Conservation (phyloP, 306 rosid genomes). For the Cicer arietinum region DNA sequence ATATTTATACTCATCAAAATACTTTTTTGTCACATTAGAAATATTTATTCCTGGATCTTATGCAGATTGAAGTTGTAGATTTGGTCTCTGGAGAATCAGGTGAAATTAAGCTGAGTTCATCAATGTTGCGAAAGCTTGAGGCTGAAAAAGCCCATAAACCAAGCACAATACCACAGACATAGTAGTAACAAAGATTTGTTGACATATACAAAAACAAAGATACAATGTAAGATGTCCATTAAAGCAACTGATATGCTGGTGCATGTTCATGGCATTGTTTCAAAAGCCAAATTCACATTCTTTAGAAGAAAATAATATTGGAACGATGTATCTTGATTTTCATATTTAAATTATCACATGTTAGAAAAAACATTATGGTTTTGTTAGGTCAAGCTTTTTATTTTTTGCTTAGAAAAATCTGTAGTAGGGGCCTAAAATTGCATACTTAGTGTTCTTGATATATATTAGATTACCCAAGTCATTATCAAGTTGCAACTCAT, state of each 20-base stretch:
- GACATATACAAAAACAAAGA: background rate
- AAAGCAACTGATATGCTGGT: slow-evolving; percentile 1
- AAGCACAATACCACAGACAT: slow-evolving; percentile 25
- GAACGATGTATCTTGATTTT: background rate
- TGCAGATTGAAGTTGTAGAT: slow-evolving; percentile 97
- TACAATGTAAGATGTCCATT: slow-evolving; percentile 2
- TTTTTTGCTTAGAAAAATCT: no score
- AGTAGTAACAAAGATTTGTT: slow-evolving; percentile 31
- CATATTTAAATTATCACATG: background rate
- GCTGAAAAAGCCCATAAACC: slow-evolving; percentile 63
- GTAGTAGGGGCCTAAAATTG: slow-evolving; percentile 1
- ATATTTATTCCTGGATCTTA: slow-evolving; percentile 30
- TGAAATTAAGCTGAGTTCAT: slow-evolving; percentile 79
- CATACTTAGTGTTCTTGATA: slow-evolving; percentile 80
- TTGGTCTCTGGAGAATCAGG: slow-evolving; percentile 68
- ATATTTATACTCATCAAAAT: background rate
- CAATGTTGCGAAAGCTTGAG: slow-evolving; percentile 74
- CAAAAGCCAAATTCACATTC: background rate
- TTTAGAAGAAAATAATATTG: background rate
- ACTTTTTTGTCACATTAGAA: background rate
- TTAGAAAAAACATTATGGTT: background rate
- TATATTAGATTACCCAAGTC: slow-evolving; percentile 86
- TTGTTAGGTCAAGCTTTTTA: background rate
- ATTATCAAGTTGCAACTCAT: slow-evolving; percentile 77
- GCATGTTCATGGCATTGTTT: slow-evolving; percentile 14